Evolutionary conservation across 2,329 filamentous ascomycete species (phyloP).

Genomic region (Trichoderma koningiopsis): DNA sequence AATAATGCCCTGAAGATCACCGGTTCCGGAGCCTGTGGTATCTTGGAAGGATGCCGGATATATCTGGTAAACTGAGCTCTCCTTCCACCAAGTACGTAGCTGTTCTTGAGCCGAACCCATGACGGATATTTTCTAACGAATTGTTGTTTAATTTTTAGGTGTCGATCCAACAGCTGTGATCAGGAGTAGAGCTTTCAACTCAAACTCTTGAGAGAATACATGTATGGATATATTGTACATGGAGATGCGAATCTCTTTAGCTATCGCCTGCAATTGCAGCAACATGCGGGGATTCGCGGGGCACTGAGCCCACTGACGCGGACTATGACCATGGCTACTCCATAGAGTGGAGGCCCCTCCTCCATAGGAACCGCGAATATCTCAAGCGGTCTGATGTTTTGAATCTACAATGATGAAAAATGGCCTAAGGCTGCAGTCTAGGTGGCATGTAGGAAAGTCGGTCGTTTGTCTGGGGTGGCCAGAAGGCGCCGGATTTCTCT

Average conservation of each 20-base stretch:
- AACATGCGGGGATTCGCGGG: slow-evolving; percentile 20
- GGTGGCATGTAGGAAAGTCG: not conserved
- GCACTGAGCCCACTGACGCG: slow-evolving; percentile 3
- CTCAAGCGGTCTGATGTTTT: too few species aligned
- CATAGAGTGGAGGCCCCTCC: slow-evolving; percentile 7
- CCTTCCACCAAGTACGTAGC: slow-evolving; percentile 58
- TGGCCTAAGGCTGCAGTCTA: not conserved
- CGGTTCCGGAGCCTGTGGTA: slow-evolving; percentile 56
- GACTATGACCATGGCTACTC: not conserved
- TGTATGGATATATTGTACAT: not conserved
- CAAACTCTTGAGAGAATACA: not conserved
- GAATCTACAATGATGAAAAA: too few species aligned
- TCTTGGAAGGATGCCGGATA: slow-evolving; percentile 65
- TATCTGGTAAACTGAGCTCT: slow-evolving; percentile 62
- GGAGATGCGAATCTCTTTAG: not conserved
- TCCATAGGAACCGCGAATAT: too few species aligned
- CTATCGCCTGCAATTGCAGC: not conserved
- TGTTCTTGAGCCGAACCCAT: slow-evolving; percentile 34
- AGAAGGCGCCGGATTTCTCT: slow-evolving; percentile 16
- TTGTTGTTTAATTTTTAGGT: not conserved
- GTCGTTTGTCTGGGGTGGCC: not conserved
- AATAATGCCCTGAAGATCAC: slow-evolving; percentile 61
- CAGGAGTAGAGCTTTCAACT: not conserved
- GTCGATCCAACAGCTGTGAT: not conserved
- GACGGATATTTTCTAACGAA: not conserved